Evolutionary conservation across 1,139 yeast genomes (phyloP), one percentile per base, ranked within the genome.

Genomic region (Saccharomyces hybrid): DNA sequence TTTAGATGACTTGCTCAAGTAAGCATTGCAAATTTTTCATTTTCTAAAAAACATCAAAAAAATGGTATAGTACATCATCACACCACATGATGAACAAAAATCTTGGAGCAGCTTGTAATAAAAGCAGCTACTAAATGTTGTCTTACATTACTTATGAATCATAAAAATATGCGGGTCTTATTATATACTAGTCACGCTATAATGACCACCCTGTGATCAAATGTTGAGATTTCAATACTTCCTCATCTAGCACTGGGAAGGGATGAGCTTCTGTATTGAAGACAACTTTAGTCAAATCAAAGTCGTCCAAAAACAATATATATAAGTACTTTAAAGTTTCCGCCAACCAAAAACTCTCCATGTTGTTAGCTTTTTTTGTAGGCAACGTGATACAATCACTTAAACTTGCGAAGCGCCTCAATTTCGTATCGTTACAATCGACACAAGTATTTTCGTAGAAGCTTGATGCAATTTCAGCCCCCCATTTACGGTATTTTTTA

Each of bases 251-350:
- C 1, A 75, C 78, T 23, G 97, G 97, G 73, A 91, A 81, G 48
- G 96, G 95, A 70, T 91, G 98, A 0, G 96, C 97, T 66, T 88
- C 97, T 1, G 97, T 88, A 70, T 88, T 91, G 76, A 89, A 89
- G 1, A 91, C 91, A 56, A 85, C 80, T 57, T 84, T 73, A 51
- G 82, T 83, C 58, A 87, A 74, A 19, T 78, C 78, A 47, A 83
- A 83, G 62, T 86, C 89, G 54, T 78, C 82, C 55, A 81, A 86
- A 71, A 91, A 91, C 50, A 90, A 71, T 32, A 90, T 70, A 63
- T 84, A 90, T n/a, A 90, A 72, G 65, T 91, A 91, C 70, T 90
- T 90, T 53, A 87, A 75, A 0, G 96, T 87, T 65, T 90, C 98
- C 53, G 95, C 84, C 59, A 91, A 69, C 98, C 98, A 91, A 76